A percentile compares a stretch with the other conserved stretches of the same genome.
Evolutionary conservation across 306 rosid genomes (phyloP).

Genomic region (Glycine latifolia): DNA sequence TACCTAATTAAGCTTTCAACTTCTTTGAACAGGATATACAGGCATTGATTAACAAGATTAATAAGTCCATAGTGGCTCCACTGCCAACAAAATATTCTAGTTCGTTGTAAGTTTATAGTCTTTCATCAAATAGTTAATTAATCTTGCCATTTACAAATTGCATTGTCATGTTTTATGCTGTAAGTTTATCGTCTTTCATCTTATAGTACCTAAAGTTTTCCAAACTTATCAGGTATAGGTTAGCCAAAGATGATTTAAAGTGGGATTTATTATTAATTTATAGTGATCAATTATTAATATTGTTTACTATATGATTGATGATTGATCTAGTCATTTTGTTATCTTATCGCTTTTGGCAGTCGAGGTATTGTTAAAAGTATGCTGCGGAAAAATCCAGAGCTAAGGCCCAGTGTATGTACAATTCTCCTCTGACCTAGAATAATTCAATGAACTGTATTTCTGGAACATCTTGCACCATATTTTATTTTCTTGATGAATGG

Average conservation of each 20-base stretch:
- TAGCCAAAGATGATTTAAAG: constrained; percentile 32
- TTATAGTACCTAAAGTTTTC: constrained; percentile 10
- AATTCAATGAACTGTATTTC: constrained; percentile 35
- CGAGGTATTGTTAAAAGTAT: constrained; percentile 95
- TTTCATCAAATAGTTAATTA: constrained; percentile 22
- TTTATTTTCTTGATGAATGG: constrained; percentile 1
- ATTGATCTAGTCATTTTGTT: constrained; percentile 46
- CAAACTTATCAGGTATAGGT: constrained; percentile 16
- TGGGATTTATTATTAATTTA: constrained; percentile 34
- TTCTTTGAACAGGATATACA: constrained; percentile 90
- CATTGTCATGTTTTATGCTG: constrained; percentile 11
- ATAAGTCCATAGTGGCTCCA: constrained; percentile 95
- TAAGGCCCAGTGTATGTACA: constrained; percentile 91
- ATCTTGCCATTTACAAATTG: constrained; percentile 35
- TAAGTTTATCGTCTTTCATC: background rate
- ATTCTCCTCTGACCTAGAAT: constrained; percentile 46
- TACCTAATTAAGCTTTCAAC: constrained; percentile 41
- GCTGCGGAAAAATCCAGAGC: constrained; percentile 99
- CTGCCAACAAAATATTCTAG: constrained; percentile 91
- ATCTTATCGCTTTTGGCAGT: constrained; percentile 60
- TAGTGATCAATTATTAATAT: too few relatives aligned
- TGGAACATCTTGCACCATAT: constrained; percentile 35
- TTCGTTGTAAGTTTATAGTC: constrained; percentile 76
- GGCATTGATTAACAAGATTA: constrained; percentile 94
- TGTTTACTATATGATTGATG: constrained; percentile 18